phyloP scores from a whole-genome alignment of 352 stramenopile species.

The Pythium plurisporium region DNA sequence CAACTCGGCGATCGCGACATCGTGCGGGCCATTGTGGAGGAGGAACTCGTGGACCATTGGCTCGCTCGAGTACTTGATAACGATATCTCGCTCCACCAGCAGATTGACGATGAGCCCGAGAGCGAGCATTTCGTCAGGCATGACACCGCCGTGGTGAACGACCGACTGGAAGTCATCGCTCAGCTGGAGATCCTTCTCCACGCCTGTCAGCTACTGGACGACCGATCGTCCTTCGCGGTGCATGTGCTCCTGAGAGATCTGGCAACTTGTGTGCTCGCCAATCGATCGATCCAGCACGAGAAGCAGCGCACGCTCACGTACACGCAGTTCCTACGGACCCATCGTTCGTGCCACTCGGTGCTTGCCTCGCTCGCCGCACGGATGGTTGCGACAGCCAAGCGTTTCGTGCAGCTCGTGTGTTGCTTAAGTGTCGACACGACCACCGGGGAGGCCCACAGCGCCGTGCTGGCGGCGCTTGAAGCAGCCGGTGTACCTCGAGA shows the following conservation, averaged over 20 bases:
- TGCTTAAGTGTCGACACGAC: conserved; percentile 32
- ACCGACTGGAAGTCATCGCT: conserved; percentile 3
- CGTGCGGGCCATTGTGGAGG: conserved; percentile 1
- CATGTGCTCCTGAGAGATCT: conserved; percentile 8
- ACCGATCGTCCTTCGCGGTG: background rate
- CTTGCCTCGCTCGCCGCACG: background rate
- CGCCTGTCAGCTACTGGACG: background rate
- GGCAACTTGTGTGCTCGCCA: conserved; percentile 5
- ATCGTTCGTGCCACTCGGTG: background rate
- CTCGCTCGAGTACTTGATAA: background rate
- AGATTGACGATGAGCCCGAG: background rate
- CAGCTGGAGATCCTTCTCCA: conserved; percentile 12
- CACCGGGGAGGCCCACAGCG: conserved; percentile 18
- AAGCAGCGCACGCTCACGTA: conserved; percentile 15
- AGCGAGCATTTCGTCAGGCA: background rate
- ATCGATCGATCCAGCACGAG: conserved; percentile 7
- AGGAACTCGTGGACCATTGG: conserved; percentile 3
- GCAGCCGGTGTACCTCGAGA: conserved; percentile 14
- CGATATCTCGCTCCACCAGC: background rate
- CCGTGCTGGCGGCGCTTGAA: conserved; percentile 22
- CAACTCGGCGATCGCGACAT: conserved; percentile 4
- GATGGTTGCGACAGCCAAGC: conserved; percentile 27
- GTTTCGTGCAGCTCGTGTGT: conserved; percentile 34
- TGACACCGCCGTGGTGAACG: conserved; percentile 1
- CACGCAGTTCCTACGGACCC: background rate